Conservation (phyloP, 2,329 filamentous ascomycete species). For the Stemphylium vesicarium region DNA sequence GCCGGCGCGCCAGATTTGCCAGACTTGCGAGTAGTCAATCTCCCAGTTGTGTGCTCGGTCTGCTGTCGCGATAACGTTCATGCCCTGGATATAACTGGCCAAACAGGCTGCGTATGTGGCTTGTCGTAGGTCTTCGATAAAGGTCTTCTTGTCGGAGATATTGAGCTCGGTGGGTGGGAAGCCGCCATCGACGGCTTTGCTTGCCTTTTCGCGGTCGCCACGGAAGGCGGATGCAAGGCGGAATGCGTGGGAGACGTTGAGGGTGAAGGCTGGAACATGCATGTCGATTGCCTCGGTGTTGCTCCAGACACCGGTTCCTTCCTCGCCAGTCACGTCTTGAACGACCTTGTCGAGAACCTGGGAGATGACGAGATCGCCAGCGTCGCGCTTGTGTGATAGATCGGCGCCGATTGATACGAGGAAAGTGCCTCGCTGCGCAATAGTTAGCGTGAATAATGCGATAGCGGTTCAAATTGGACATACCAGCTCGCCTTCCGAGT, state of each 20-base stretch:
- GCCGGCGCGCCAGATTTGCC: constrained; percentile 71
- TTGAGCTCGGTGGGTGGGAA: constrained; percentile 48
- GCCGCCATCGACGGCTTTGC: constrained; percentile 55
- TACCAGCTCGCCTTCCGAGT: constrained; percentile 62
- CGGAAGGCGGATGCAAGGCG: constrained; percentile 69
- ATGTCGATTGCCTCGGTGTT: constrained; percentile 66
- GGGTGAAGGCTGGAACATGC: constrained; percentile 69
- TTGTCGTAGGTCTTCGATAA: constrained; percentile 64
- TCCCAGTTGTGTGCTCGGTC: constrained; percentile 66
- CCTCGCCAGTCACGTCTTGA: constrained; percentile 69
- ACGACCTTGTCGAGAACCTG: constrained; percentile 73
- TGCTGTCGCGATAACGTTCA: constrained; percentile 67
- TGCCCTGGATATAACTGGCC: constrained; percentile 68
- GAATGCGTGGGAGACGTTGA: constrained; percentile 68
- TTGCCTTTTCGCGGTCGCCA: constrained; percentile 59
- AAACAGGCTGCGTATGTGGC: constrained; percentile 69
- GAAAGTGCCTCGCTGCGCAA: constrained; percentile 59
- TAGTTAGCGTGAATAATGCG: constrained; percentile 2
- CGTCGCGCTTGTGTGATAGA: constrained; percentile 62
- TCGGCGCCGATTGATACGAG: constrained; percentile 68
- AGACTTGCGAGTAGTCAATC: constrained; percentile 58
- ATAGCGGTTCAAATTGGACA: constrained; percentile 6
- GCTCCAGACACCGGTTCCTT: constrained; percentile 72
- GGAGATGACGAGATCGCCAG: constrained; percentile 59
- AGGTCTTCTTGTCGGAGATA: constrained; percentile 46